phyloP scores from a whole-genome alignment of 164 flowering plant species.

The Annona cherimola region DNA sequence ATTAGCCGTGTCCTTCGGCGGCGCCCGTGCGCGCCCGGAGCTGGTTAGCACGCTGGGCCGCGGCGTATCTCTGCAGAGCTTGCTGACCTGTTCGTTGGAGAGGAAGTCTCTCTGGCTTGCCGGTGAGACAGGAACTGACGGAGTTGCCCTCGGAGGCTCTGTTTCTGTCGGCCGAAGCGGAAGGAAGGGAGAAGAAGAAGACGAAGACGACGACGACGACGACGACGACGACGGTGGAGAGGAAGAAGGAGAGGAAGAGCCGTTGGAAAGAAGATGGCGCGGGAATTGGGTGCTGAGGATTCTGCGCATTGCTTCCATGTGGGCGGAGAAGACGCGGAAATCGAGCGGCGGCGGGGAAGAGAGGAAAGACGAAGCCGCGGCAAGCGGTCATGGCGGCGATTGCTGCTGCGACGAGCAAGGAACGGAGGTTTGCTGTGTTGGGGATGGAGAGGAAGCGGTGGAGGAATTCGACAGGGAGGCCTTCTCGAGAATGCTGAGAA shows the following conservation, averaged over 20 bases:
- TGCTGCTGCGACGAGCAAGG: slow-evolving; percentile 24
- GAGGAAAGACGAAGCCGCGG: slow-evolving; percentile 1
- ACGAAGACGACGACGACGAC: slow-evolving; percentile 9
- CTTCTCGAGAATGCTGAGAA: slow-evolving; percentile 65
- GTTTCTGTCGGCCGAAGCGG: slow-evolving; percentile 5
- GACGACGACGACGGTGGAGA: slow-evolving; percentile 4
- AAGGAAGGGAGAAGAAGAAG: background rate
- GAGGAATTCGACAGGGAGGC: slow-evolving; percentile 53
- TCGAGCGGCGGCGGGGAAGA: background rate
- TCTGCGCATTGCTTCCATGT: slow-evolving; percentile 44
- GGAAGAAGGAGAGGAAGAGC: background rate
- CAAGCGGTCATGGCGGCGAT: slow-evolving; percentile 4
- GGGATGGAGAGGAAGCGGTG: slow-evolving; percentile 21
- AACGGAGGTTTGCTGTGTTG: slow-evolving; percentile 18
- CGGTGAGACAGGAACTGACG: slow-evolving; percentile 16
- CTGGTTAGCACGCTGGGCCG: slow-evolving; percentile 37
- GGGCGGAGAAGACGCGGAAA: slow-evolving; percentile 28
- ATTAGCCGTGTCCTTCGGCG: slow-evolving; percentile 30
- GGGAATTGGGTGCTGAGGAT: slow-evolving; percentile 77
- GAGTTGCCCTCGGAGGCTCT: slow-evolving; percentile 35
- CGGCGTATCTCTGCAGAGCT: slow-evolving; percentile 18
- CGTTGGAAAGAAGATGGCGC: slow-evolving; percentile 1
- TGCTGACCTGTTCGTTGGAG: slow-evolving; percentile 21
- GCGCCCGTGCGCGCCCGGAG: slow-evolving; percentile 23
- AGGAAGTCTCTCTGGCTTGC: slow-evolving; percentile 51